Evolutionary conservation across 148 eudicot species (phyloP).

Genomic region (Amaranthus cruentus): DNA sequence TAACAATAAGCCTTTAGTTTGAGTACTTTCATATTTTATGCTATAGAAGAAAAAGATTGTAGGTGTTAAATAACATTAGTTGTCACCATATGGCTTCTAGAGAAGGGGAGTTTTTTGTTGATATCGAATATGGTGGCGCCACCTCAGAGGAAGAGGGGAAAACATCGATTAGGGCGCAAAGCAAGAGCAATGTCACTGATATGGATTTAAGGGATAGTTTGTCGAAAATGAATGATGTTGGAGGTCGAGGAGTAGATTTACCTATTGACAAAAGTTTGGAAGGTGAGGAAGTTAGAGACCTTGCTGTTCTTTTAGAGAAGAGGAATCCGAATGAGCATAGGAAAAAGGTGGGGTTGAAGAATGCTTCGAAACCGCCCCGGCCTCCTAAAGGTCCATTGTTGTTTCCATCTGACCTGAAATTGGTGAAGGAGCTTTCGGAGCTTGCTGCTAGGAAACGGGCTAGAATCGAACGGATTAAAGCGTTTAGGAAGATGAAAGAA

Average conservation of each 20-base stretch:
- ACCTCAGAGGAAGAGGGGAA: conserved; percentile 38
- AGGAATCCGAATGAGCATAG: conserved; percentile 35
- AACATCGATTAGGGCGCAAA: conserved; percentile 20
- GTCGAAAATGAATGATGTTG: conserved; percentile 16
- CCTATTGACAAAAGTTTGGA: conserved; percentile 28
- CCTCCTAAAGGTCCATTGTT: conserved; percentile 72
- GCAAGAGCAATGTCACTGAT: conserved; percentile 30
- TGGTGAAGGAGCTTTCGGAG: conserved; percentile 60
- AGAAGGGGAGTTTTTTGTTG: conserved; percentile 35
- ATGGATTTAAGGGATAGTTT: conserved; percentile 20
- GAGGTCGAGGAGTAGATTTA: conserved; percentile 27
- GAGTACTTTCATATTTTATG: background rate
- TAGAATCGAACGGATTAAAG: conserved; percentile 52
- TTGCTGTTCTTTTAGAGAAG: conserved; percentile 38
- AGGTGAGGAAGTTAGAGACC: conserved; percentile 33
- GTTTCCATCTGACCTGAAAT: conserved; percentile 47
- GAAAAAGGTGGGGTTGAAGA: conserved; percentile 40
- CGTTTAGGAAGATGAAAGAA: conserved; percentile 56
- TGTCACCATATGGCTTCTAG: conserved; percentile 30
- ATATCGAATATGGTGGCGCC: conserved; percentile 58
- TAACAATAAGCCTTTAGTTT: background rate
- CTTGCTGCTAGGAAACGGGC: conserved; percentile 63
- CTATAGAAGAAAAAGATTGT: conserved; percentile 17
- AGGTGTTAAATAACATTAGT: conserved; percentile 9
- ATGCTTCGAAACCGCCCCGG: conserved; percentile 69